Evolutionary conservation across 2,329 filamentous ascomycete genomes (phyloP).

Genomic region (Ilyonectria robusta): DNA sequence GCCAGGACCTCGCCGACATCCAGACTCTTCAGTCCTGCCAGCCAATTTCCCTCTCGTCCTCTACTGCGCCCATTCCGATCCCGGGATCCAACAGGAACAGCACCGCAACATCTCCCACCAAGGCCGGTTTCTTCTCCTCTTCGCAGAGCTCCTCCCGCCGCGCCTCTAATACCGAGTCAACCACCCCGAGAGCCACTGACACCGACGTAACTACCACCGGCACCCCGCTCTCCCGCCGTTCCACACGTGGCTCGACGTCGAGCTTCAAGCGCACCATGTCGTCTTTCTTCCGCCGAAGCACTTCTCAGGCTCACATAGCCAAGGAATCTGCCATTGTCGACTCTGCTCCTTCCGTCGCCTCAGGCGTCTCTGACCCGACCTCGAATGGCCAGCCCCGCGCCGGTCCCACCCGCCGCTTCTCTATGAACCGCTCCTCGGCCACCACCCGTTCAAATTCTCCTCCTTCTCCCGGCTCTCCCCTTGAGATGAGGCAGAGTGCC

Average conservation of each 20-base stretch:
- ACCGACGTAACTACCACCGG: conserved; percentile 42
- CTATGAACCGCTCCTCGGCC: conserved; percentile 61
- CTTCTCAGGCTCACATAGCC: conserved; percentile 50
- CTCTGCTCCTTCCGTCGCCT: conserved; percentile 45
- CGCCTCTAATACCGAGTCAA: conserved; percentile 37
- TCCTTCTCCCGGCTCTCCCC: conserved; percentile 63
- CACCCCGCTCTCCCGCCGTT: conserved; percentile 55
- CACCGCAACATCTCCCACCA: conserved; percentile 24
- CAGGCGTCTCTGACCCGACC: conserved; percentile 44
- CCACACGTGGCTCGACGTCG: conserved; percentile 59
- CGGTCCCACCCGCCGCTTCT: conserved; percentile 57
- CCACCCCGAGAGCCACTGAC: conserved; percentile 44
- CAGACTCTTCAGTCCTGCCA: conserved; percentile 46
- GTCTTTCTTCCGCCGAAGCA: conserved; percentile 62
- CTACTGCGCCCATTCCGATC: conserved; percentile 39
- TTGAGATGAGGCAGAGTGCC: conserved; percentile 57
- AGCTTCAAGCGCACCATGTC: conserved; percentile 66
- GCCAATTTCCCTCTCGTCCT: conserved; percentile 38
- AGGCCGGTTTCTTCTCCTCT: conserved; percentile 34
- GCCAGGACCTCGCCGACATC: conserved; percentile 55
- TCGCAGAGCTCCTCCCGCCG: conserved; percentile 35
- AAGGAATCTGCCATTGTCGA: conserved; percentile 44
- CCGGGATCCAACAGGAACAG: conserved; percentile 26
- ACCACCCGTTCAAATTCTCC: conserved; percentile 65
- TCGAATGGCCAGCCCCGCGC: conserved; percentile 49